Base-by-base conservation (phyloP, 2,329 filamentous ascomycete species). In the Cladosporium sp. region DNA sequence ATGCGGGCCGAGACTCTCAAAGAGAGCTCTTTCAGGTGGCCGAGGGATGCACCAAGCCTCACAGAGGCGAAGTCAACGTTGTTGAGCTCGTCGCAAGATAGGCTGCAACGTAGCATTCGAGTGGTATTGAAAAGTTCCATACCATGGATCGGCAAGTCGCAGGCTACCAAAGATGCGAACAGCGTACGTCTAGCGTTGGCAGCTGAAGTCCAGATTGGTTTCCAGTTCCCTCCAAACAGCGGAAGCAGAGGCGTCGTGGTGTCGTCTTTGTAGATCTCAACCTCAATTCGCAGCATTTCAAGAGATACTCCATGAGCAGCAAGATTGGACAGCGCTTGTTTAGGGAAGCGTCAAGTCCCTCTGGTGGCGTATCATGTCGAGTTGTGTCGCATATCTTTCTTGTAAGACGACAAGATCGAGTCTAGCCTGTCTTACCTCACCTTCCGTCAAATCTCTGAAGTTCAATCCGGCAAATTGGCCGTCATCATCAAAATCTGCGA, bases 241-340 rank as follows among this genome's bases (percentile, higher is more conserved):
- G 58, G 58, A 8, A 60, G 58, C 5, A 60, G 58, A 49, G 58
- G 58, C 28, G 58, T 60, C 7, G 43, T 32, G 18, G 58, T 25
- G 26, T 60, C 39, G 26, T 48, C 39, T 18, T 48, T 48, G 58
- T 60, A 60, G 26, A 60, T 26, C 11, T 32, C 58, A 5, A 60
- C 23, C 58, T 60, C 58, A 23, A 18, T 34, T 18, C 18, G 58
- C 39, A 60, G 28, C 6, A 14, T 34, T 21, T 23, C 39, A 23
- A 60, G 58, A 32, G 58, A 60, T 32, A 5, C 26, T 49, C 58
- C 58, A 11, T 49, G 16, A n/a, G 25, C 39, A 32, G 36, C 58
- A 49, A 60, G 39, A 49, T 60, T 60, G 25, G 23, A 30, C 43
- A 60, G 34, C 23, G 58, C 58, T 23, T 60, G 43, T 10, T n/a